Evolutionary conservation across 2,329 filamentous ascomycete species (phyloP).

Genomic region (Diaporthe helianthi): DNA sequence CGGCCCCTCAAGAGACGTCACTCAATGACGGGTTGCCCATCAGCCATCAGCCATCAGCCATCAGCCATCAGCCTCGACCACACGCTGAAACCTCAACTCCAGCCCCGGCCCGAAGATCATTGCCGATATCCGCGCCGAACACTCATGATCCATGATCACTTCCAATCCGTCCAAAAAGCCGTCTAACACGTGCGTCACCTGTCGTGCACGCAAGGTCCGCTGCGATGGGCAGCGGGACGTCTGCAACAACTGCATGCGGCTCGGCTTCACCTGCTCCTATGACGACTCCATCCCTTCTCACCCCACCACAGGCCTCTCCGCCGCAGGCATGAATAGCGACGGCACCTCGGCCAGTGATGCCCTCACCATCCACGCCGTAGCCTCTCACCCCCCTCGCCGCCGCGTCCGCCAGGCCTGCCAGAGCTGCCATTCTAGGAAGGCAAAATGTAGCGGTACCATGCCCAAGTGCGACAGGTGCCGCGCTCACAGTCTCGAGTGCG

Average conservation of each 20-base stretch:
- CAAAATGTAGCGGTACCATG: slow-evolving; percentile 63
- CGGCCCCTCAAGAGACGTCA: slow-evolving; percentile 26
- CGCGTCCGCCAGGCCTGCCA: slow-evolving; percentile 64
- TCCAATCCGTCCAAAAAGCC: slow-evolving; percentile 34
- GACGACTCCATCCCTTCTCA: slow-evolving; percentile 49
- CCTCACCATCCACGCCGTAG: slow-evolving; percentile 49
- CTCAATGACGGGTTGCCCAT: slow-evolving; percentile 16
- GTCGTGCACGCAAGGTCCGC: slow-evolving; percentile 56
- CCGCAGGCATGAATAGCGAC: slow-evolving; percentile 30
- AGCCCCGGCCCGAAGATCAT: slow-evolving; percentile 7
- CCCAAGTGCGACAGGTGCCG: slow-evolving; percentile 62
- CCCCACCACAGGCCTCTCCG: slow-evolving; percentile 33
- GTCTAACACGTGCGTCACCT: slow-evolving; percentile 36
- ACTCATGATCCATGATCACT: slow-evolving; percentile 32
- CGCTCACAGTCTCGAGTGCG: slow-evolving; percentile 60
- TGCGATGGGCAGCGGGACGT: slow-evolving; percentile 61
- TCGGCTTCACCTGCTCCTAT: slow-evolving; percentile 65
- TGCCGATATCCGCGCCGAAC: slow-evolving; percentile 1
- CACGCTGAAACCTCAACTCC: neutral
- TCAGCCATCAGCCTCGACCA: neutral
- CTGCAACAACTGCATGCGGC: slow-evolving; percentile 65
- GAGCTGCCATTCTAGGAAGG: slow-evolving; percentile 65
- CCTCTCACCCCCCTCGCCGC: slow-evolving; percentile 56
- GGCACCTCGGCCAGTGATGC: slow-evolving; percentile 38
- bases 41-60: neutral